Conservation (phyloP, 2,329 filamentous ascomycete genomes). For the Aureobasidium namibiae region DNA sequence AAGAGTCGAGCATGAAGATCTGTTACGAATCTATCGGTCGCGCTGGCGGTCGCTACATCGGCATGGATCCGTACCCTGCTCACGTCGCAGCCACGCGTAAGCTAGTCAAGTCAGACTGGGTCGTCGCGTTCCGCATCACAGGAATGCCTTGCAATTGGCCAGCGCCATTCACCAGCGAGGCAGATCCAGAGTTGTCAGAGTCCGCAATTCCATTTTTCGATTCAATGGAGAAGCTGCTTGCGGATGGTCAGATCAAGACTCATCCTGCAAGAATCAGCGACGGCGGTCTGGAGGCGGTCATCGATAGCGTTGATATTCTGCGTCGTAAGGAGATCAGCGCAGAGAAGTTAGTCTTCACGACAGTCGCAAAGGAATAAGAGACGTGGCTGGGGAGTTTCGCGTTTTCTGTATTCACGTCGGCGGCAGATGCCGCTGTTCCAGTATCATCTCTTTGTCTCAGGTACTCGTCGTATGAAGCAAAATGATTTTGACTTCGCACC, state of each 20-base stretch:
- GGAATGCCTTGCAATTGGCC: conserved; percentile 3
- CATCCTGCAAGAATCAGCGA: no score
- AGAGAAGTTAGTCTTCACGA: neutral
- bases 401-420: neutral
- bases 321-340: conserved; percentile 3
- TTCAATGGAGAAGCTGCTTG: neutral
- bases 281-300: neutral
- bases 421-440: neutral
- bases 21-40: conserved; percentile 25
- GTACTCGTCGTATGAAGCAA: no score
- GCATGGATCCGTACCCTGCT: conserved; percentile 28
- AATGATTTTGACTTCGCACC: no score
- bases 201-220: neutral
- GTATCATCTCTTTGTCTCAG: neutral
- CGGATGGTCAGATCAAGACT: no score
- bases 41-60: conserved; percentile 32
- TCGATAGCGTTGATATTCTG: neutral
- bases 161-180: neutral
- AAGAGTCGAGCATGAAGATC: conserved; percentile 14
- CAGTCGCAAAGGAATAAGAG: neutral
- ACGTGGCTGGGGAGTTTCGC: neutral
- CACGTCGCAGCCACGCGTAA: conserved; percentile 1
- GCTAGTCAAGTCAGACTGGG: conserved; percentile 8
- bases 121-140: conserved; percentile 2
- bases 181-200: neutral